Conservation (phyloP, 805 yeast genomes). For the Zygoascus bituminiphila region DNA sequence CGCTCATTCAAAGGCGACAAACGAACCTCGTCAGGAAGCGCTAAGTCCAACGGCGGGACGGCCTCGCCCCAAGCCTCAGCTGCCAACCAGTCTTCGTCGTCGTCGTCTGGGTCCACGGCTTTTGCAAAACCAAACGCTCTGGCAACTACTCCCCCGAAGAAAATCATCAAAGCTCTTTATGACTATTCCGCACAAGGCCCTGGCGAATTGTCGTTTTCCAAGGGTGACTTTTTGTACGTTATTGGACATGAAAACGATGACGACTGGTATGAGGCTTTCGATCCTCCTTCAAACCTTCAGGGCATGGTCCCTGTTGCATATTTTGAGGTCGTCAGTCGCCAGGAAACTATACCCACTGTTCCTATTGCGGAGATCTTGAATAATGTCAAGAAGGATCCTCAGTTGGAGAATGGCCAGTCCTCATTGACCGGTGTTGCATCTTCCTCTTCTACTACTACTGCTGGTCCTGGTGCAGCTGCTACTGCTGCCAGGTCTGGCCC, state of each 20-base stretch:
- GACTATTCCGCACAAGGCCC: conserved; percentile 73
- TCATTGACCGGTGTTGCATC: not conserved
- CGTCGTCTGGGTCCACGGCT: too few relatives aligned
- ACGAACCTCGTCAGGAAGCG: conserved; percentile 17
- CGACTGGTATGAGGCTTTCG: conserved; percentile 79
- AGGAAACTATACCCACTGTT: conserved; percentile 25
- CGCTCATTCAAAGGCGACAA: conserved; percentile 29
- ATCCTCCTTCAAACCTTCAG: conserved; percentile 65
- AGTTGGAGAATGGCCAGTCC: not conserved
- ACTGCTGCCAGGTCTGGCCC: not conserved
- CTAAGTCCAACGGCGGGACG: conserved; percentile 6
- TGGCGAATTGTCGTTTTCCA: conserved; percentile 67
- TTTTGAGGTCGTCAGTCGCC: conserved; percentile 59
- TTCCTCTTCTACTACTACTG: not conserved
- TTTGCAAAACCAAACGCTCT: conserved; percentile 12
- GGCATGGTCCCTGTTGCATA: conserved; percentile 86
- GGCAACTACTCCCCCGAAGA: conserved; percentile 52
- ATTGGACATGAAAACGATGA: conserved; percentile 48
- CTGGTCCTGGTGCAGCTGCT: not conserved
- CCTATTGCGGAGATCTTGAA: conserved; percentile 17
- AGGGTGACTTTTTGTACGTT: conserved; percentile 88
- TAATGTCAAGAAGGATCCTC: not conserved
- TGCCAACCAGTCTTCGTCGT: not conserved
- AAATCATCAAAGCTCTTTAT: conserved; percentile 74
- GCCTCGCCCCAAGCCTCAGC: conserved; percentile 4